Evolutionary conservation across 495 filamentous ascomycete genomes (phyloP).

Genomic region (Lentithecium fluviatile): DNA sequence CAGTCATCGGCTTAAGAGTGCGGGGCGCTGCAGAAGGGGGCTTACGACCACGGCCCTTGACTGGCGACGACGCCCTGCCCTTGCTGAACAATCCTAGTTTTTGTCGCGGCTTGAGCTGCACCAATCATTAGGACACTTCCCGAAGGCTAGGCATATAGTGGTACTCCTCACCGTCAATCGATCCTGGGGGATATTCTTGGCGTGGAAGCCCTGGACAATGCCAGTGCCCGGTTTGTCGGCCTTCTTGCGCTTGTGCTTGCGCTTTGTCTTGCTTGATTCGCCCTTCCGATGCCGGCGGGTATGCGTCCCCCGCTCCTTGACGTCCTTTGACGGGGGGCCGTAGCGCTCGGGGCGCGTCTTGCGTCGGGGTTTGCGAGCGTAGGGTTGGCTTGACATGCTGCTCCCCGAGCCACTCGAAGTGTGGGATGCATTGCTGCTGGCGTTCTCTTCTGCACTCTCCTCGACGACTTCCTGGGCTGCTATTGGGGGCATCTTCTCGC

Average conservation of each 20-base stretch:
- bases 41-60: conserved; percentile 51
- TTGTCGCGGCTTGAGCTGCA: conserved; percentile 55
- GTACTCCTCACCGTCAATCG: conserved; percentile 45
- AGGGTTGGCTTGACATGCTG: conserved; percentile 27
- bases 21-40: conserved; percentile 20
- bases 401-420: conserved; percentile 9
- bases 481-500: conserved; percentile 15
- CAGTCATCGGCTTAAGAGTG: conserved; percentile 23
- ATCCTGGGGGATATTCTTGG: conserved; percentile 59
- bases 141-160: conserved; percentile 51
- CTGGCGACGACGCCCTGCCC: conserved; percentile 62
- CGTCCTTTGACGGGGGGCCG: conserved; percentile 49
- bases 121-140: conserved; percentile 22
- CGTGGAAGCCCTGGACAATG: conserved; percentile 62
- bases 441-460: conserved; percentile 1
- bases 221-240: conserved; percentile 47
- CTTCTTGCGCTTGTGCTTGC: conserved; percentile 40
- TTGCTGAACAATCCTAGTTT: conserved; percentile 68
- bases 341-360: conserved; percentile 46
- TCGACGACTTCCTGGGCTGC: conserved; percentile 14
- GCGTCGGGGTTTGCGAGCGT: conserved; percentile 39
- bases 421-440: conserved; percentile 15
- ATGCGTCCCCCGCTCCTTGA: conserved; percentile 38
- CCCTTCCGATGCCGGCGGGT: conserved; percentile 21
- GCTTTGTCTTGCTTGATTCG: conserved; percentile 37